Evolutionary conservation across 257 asterid species (phyloP), one percentile per base, ranked within the genome.

Genomic region (Solanum tarapatanum): DNA sequence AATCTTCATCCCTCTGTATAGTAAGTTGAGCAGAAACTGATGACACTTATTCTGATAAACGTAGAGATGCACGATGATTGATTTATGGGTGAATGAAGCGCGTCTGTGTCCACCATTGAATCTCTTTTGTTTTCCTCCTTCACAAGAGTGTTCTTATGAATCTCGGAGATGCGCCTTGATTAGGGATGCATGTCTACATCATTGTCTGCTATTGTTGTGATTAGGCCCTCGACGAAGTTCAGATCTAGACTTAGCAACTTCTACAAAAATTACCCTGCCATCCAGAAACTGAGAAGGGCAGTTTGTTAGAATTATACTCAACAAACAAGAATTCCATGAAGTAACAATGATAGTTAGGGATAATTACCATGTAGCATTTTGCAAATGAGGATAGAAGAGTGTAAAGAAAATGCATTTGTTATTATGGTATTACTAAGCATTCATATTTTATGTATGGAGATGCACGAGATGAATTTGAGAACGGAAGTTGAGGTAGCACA

Each of bases 231-330:
- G 90, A 10, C 89, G 91, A 62, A 88, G 90, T 85, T 92, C 92
- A 16, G 93, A 86, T 89, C 93, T 93, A 60, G 96, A 76, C 89
- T 92, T 95, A 43, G 98, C 96, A 17, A 90, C 89, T 92, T 95
- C 98, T 74, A 94, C 98, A 51, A 95, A 95, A 36, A 94, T 94
- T 7, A 96, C 98, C 76, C 98, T 90, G 64, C 98, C 98, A 91
- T 96, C 98, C 87, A 94, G 92, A 89, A 94, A 96, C 98, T 96
- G 92, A 89, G 82, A 69, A 77, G 64, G 39, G 9, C 33, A 21
- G n/a, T 39, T 17, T 26, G 37, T 66, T 70, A 66, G 64, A 58
- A 45, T 3, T 26, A 6, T 41, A 41, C 58, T 64, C 28, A 26
- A 51, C 68, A 33, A 36, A 74, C 82, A 35, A 36, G 82, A 36